These are phyloP conservation scores for Raphanus raphanistrum DNA, from an alignment of 345 rosid genomes.

Conservation along the genomic window DNA sequence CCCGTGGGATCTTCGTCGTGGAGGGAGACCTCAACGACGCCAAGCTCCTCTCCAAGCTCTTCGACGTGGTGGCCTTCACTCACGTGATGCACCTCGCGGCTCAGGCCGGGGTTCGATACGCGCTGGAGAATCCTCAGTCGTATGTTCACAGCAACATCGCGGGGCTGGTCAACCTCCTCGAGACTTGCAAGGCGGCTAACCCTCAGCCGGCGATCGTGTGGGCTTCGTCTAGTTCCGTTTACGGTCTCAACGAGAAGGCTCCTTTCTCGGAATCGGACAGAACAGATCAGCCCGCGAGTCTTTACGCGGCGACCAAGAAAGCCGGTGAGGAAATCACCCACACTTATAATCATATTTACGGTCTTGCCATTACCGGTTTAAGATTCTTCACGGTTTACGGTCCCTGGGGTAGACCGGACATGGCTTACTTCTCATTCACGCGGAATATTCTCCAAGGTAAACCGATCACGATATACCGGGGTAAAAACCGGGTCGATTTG, in stretches of 20 bases:
- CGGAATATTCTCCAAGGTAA: slow-evolving; percentile 70
- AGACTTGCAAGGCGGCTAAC: slow-evolving; percentile 62
- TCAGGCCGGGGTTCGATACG: slow-evolving; percentile 83
- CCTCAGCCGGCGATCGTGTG: slow-evolving; percentile 83
- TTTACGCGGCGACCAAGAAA: slow-evolving; percentile 84
- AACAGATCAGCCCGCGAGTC: slow-evolving; percentile 81
- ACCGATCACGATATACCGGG: slow-evolving; percentile 69
- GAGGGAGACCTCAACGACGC: slow-evolving; percentile 76
- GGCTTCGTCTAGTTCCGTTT: slow-evolving; percentile 92
- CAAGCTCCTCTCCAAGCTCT: slow-evolving; percentile 56
- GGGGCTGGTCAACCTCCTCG: slow-evolving; percentile 67
- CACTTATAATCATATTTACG: slow-evolving; percentile 80
- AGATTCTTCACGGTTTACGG: slow-evolving; percentile 87
- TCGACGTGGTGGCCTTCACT: slow-evolving; percentile 72
- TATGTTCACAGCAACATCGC: slow-evolving; percentile 78
- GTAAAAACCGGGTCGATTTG: slow-evolving; percentile 62
- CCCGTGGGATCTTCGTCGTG: slow-evolving; percentile 54
- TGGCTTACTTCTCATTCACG: slow-evolving; percentile 81
- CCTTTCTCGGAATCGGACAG: slow-evolving; percentile 73
- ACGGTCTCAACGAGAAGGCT: slow-evolving; percentile 65
- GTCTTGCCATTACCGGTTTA: slow-evolving; percentile 72
- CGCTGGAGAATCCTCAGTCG: slow-evolving; percentile 72
- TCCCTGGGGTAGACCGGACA: slow-evolving; percentile 88
- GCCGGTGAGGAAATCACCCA: slow-evolving; percentile 85
- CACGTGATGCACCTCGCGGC: slow-evolving; percentile 92